Percentiles rank a stretch among this genome's conserved stretches.
These are phyloP conservation scores for Candida piceae DNA, from an alignment of 805 yeast genomes.

Conservation along the genomic window DNA sequence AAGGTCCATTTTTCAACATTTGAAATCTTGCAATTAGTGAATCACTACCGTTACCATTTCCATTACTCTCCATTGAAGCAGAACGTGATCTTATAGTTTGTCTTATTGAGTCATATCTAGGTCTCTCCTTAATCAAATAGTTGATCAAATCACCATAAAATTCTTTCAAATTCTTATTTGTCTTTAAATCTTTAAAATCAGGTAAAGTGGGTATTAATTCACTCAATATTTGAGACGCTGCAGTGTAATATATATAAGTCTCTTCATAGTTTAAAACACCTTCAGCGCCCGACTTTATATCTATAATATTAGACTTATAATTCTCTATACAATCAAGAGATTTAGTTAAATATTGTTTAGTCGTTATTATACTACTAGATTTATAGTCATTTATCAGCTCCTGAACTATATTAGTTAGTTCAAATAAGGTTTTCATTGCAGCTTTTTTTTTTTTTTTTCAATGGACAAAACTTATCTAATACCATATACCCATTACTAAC, in stretches of 20 bases:
- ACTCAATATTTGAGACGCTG: constrained; percentile 23
- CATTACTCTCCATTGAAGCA: neutral
- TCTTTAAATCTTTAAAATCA: constrained; percentile 9
- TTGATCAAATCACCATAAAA: constrained; percentile 17
- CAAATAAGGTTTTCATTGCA: constrained; percentile 6
- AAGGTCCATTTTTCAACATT: constrained; percentile 13
- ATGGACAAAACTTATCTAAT: no score
- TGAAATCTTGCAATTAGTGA: constrained; percentile 16
- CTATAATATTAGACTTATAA: constrained; percentile 13
- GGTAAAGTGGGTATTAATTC: constrained; percentile 21
- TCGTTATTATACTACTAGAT: constrained; percentile 4
- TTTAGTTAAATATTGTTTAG: constrained; percentile 17
- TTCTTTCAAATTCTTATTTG: constrained; percentile 9
- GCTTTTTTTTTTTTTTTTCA: no score
- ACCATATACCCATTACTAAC: no score
- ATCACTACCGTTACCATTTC: constrained; percentile 6
- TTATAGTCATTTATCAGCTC: constrained; percentile 11
- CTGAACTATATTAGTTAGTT: constrained; percentile 13
- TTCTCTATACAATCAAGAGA: constrained; percentile 25
- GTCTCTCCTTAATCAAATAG: constrained; percentile 14
- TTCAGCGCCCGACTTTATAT: constrained; percentile 1
- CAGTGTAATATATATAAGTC: constrained; percentile 21
- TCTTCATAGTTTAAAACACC: constrained; percentile 17
- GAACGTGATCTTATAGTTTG: constrained; percentile 6
- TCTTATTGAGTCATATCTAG: constrained; percentile 11